Conservation (phyloP, 2,329 filamentous ascomycete genomes). For the Apiospora phragmitis region DNA sequence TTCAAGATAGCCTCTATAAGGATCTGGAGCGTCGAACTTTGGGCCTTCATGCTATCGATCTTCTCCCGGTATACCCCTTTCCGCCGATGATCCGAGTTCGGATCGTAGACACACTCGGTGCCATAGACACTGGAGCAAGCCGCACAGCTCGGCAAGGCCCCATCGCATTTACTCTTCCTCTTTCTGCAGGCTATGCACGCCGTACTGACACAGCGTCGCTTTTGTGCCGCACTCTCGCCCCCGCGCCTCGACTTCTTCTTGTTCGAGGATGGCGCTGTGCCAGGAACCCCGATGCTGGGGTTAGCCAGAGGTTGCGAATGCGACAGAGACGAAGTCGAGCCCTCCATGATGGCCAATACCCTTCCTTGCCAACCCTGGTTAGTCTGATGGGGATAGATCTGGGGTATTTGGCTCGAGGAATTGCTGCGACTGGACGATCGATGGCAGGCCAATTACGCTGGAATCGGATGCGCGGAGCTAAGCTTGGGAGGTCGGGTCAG, state of each 20-base stretch:
- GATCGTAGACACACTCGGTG: conserved; percentile 91
- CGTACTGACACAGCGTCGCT: conserved; percentile 80
- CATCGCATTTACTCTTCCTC: conserved; percentile 88
- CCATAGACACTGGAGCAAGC: conserved; percentile 95
- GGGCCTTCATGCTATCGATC: conserved; percentile 82
- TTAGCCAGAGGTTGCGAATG: not conserved
- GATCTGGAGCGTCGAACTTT: conserved; percentile 86
- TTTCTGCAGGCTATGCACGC: conserved; percentile 79
- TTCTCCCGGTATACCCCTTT: conserved; percentile 98
- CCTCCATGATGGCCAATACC: not conserved
- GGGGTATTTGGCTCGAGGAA: not conserved
- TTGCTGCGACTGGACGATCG: not conserved
- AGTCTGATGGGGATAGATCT: not conserved
- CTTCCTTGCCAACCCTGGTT: not conserved
- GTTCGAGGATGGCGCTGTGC: conserved; percentile 16
- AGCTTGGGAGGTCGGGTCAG: not conserved
- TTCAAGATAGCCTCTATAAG: conserved; percentile 91
- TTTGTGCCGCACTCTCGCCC: conserved; percentile 51
- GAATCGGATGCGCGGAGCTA: not conserved
- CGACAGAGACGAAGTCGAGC: not conserved
- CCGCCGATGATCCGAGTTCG: conserved; percentile 90
- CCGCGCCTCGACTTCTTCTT: conserved; percentile 55
- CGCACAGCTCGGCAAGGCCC: conserved; percentile 85
- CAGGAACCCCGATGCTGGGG: not conserved
- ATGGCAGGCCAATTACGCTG: not conserved